Base-by-base conservation (phyloP, 164 flowering plant species). In the Malania oleifera region DNA sequence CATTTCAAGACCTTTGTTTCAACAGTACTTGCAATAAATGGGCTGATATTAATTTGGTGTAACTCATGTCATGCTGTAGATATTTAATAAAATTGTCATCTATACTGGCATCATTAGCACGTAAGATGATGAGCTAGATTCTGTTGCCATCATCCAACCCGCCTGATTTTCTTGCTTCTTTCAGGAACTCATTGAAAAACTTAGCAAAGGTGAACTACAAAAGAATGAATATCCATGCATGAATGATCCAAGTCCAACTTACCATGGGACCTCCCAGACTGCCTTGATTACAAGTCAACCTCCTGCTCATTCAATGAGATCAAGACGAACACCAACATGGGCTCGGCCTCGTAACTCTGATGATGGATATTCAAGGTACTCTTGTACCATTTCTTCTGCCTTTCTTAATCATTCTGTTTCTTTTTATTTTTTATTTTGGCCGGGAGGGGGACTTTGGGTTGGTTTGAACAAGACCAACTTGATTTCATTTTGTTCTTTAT, bases 281-380 rank as follows among this genome's bases (percentile, higher is more conserved):
- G 34, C 75, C 49, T 64, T 89, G 19, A 60, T 79, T 38, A 48
- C 78, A 44, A 73, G 48, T 69, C 80, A 60, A 60, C 62, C 57
- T 69, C 73, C 77, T 68, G 82, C 96, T 47, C 87, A 85, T 73
- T 95, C 99, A 35, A 82, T 91, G 96, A 87, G 99, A 84, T 87
- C 97, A 25, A 82, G 83, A 67, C 73, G 93, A 69, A 81, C 97
- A 52, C 80, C 97, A 18, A 87, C 91, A 22, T 95, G 97, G 99
- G 99, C 98, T 55, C 79, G 84, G 24, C 80, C 93, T 59, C 87
- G 91, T 24, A 56, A 58, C 51, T 87, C 98, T 60, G 97, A 91
- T 60, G 97, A 95, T 77, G 99, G 98, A 3, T 86, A 86, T 70
- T 84, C 97, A 50, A 88, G 95, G 95, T 87, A 60, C 20, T 34